A percentile compares a stretch with the other conserved stretches of the same genome.
Conservation (phyloP, 2,329 filamentous ascomycete genomes). For the Rhynchosporium secalis region DNA sequence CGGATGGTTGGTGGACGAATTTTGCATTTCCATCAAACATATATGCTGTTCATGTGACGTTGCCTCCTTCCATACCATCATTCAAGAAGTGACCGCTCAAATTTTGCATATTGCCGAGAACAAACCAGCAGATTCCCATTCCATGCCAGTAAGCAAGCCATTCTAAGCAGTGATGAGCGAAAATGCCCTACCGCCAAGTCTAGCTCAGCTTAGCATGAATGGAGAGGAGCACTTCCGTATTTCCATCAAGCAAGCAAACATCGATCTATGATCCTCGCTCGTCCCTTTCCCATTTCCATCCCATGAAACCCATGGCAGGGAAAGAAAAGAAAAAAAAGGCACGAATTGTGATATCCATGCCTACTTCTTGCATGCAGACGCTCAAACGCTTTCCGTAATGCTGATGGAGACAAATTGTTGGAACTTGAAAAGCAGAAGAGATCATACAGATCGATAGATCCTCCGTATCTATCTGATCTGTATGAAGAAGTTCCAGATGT, state of each 20-base stretch:
- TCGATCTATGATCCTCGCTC: slow-evolving; percentile 26
- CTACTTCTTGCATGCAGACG: slow-evolving; percentile 25
- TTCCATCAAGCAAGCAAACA: slow-evolving; percentile 39
- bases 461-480: slow-evolving; percentile 11
- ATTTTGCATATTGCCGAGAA: too few species aligned
- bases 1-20: too few species aligned
- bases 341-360: slow-evolving; percentile 18
- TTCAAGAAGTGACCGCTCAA: too few species aligned
- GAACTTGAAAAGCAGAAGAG: slow-evolving; percentile 11
- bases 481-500: slow-evolving; percentile 18
- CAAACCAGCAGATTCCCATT: too few species aligned
- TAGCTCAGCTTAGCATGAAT: slow-evolving; percentile 32
- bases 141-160: too few species aligned
- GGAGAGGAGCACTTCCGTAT: slow-evolving; percentile 42
- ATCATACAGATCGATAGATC: slow-evolving; percentile 6
- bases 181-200: slow-evolving; percentile 18
- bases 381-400: slow-evolving; percentile 29
- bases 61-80: too few species aligned
- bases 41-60: too few species aligned
- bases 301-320: slow-evolving; percentile 27
- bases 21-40: too few species aligned
- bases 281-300: slow-evolving; percentile 11
- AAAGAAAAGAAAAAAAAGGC: slow-evolving; percentile 9
- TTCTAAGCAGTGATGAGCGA: slow-evolving; percentile 8
- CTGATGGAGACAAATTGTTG: slow-evolving; percentile 33